These are phyloP conservation scores for Boechera divaricarpa DNA, from an alignment of 345 rosid genomes.

Conservation along the genomic window DNA sequence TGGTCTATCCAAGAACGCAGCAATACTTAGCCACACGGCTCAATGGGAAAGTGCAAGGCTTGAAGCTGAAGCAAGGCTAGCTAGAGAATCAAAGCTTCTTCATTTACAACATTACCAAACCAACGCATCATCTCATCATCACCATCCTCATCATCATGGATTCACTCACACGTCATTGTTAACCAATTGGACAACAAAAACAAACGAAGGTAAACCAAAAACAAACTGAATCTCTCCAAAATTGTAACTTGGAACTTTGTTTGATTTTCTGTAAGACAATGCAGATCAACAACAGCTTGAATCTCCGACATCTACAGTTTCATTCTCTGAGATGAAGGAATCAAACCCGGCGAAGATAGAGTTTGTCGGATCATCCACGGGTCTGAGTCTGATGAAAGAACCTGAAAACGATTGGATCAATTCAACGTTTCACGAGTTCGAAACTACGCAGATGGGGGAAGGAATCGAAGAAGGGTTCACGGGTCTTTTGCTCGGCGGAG, in stretches of 20 bases:
- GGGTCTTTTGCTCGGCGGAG: slow-evolving; percentile 69
- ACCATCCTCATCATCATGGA: slow-evolving; percentile 27
- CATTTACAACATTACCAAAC: slow-evolving; percentile 49
- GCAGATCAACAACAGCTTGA: slow-evolving; percentile 54
- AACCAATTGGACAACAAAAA: slow-evolving; percentile 35
- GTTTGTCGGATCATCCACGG: slow-evolving; percentile 60
- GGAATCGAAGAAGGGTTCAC: slow-evolving; percentile 78
- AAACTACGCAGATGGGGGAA: slow-evolving; percentile 30
- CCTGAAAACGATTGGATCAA: slow-evolving; percentile 64
- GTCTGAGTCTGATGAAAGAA: slow-evolving; percentile 61
- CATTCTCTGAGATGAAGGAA: slow-evolving; percentile 64
- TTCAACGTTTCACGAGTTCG: slow-evolving; percentile 43
- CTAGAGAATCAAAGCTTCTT: slow-evolving; percentile 77
- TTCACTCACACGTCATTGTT: slow-evolving; percentile 32
- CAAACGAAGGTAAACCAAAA: slow-evolving; percentile 36
- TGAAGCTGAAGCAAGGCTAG: slow-evolving; percentile 88
- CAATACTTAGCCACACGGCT: slow-evolving; percentile 87
- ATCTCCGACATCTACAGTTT: slow-evolving; percentile 83
- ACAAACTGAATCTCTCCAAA: not conserved
- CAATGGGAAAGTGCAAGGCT: slow-evolving; percentile 96
- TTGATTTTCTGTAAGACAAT: slow-evolving; percentile 29
- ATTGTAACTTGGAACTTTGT: not conserved
- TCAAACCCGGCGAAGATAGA: slow-evolving; percentile 49
- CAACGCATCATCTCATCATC: slow-evolving; percentile 37
- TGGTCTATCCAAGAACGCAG: slow-evolving; percentile 67